Percentiles rank a stretch among this genome's conserved stretches.
Evolutionary conservation across 2,329 filamentous ascomycete genomes (phyloP).

Genomic region (Ceratocystis destructans): DNA sequence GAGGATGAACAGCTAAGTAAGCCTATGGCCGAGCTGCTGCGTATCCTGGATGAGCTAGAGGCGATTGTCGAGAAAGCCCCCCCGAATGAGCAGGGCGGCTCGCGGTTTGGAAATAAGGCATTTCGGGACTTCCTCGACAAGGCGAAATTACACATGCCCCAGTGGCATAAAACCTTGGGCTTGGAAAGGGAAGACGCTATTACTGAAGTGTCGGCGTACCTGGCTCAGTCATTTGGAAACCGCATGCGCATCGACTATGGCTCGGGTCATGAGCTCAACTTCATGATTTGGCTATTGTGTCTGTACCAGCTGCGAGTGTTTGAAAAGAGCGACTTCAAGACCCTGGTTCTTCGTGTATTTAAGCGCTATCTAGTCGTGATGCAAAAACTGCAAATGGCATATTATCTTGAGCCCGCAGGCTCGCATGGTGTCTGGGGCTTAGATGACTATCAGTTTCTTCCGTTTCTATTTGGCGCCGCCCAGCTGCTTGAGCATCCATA

Average conservation of each 20-base stretch:
- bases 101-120: slow-evolving; percentile 84
- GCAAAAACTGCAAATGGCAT: slow-evolving; percentile 76
- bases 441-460: slow-evolving; percentile 93
- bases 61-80: slow-evolving; percentile 54
- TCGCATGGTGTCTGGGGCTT: slow-evolving; percentile 97
- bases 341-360: slow-evolving; percentile 66
- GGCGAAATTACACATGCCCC: slow-evolving; percentile 39
- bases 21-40: slow-evolving; percentile 48
- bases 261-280: slow-evolving; percentile 94
- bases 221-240: slow-evolving; percentile 76
- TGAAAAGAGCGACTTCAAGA: slow-evolving; percentile 50
- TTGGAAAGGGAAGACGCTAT: slow-evolving; percentile 40
- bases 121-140: slow-evolving; percentile 73
- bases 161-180: slow-evolving; percentile 52
- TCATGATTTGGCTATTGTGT: slow-evolving; percentile 91
- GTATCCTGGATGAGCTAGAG: slow-evolving; percentile 57
- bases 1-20: slow-evolving; percentile 43
- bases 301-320: slow-evolving; percentile 66
- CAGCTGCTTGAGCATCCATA: slow-evolving; percentile 76
- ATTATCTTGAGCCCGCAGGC: slow-evolving; percentile 92
- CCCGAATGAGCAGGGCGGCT: slow-evolving; percentile 72
- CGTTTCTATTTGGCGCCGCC: slow-evolving; percentile 86
- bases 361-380: slow-evolving; percentile 71
- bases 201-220: slow-evolving; percentile 63
- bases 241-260: slow-evolving; percentile 85